These are phyloP conservation scores for Dalbergia oliveri DNA, from an alignment of 306 rosid genomes.

Conservation along the genomic window DNA sequence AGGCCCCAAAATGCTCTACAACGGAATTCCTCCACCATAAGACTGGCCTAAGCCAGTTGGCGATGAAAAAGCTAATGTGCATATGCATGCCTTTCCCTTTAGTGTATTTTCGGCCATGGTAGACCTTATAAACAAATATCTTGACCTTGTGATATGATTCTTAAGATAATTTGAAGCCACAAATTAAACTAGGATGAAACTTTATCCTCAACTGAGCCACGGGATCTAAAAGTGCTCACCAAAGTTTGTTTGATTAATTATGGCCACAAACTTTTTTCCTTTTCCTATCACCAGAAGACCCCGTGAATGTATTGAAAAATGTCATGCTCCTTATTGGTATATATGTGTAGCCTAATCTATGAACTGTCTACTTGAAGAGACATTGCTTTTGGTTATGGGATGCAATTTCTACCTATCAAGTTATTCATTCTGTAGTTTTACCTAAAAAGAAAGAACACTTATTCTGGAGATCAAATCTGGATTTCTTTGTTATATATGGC, in stretches of 20 bases:
- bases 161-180: constrained; percentile 38
- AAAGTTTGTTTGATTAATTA: constrained; percentile 11
- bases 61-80: constrained; percentile 18
- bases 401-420: constrained; percentile 31
- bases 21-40: background rate
- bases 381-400: constrained; percentile 42
- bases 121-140: background rate
- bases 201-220: constrained; percentile 29
- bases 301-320: constrained; percentile 59
- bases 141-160: background rate
- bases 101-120: constrained; percentile 29
- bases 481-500: constrained; percentile 53
- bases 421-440: background rate
- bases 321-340: constrained; percentile 16
- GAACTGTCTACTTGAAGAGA: background rate
- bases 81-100: constrained; percentile 30
- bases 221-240: constrained; percentile 27
- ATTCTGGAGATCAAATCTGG: constrained; percentile 32
- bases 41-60: background rate
- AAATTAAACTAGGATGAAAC: constrained; percentile 31
- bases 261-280: constrained; percentile 45
- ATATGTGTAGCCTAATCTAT: background rate
- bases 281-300: constrained; percentile 29
- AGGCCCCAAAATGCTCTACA: background rate
- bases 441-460: background rate